These are phyloP conservation scores for Trichoderma aggressivum DNA, from an alignment of 2,329 filamentous ascomycete genomes.

Conservation along the genomic window DNA sequence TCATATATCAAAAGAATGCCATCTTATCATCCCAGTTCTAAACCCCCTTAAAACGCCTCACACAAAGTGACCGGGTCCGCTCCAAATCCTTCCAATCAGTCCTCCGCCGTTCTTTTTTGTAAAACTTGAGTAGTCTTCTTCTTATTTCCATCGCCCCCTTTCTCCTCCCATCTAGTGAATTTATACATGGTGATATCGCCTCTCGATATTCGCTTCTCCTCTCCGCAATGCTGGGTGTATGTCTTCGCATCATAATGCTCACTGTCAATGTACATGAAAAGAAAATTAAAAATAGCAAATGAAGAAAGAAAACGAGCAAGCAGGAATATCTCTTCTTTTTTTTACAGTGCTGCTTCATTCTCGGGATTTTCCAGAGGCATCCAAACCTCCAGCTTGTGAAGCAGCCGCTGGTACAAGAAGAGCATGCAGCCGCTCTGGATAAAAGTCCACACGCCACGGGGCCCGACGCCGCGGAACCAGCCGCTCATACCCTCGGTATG, in stretches of 20 bases:
- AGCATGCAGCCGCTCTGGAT: constrained; percentile 97
- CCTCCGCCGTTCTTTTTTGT: constrained; percentile 23
- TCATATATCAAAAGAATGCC: constrained; percentile 23
- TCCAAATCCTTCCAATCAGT: constrained; percentile 12
- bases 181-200: background rate
- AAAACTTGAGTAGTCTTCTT: constrained; percentile 24
- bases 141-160: background rate
- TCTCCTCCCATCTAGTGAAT: background rate
- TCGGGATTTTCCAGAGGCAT: constrained; percentile 27
- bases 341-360: constrained; percentile 5
- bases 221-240: background rate
- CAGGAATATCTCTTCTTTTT: background rate
- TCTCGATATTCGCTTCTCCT: background rate
- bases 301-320: background rate
- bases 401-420: constrained; percentile 85
- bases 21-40: constrained; percentile 26
- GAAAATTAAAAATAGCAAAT: background rate
- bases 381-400: constrained; percentile 68
- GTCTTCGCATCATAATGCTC: constrained; percentile 10
- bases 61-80: constrained; percentile 1
- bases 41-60: constrained; percentile 13
- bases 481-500: constrained; percentile 81
- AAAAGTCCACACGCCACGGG: constrained; percentile 92
- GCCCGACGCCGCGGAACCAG: constrained; percentile 93
- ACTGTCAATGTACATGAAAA: background rate